Evolutionary conservation across 768 basidiomycete genomes (phyloP).

Genomic region (Phanerochaete carnosa): DNA sequence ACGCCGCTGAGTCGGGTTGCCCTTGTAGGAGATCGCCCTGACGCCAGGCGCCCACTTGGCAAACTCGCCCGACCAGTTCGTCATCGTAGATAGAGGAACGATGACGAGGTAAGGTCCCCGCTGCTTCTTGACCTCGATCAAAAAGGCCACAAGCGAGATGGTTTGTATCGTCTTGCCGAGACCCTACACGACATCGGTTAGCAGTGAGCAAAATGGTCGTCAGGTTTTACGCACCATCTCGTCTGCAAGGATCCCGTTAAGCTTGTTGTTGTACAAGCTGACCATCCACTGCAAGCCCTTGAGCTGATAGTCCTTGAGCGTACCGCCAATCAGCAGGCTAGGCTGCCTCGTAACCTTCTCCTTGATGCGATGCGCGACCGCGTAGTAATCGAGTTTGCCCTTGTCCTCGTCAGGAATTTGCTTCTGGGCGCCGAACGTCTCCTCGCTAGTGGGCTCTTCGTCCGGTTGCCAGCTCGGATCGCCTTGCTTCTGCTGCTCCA

Average conservation of each 20-base stretch:
- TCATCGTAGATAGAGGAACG: constrained; percentile 94
- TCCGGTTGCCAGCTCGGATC: constrained; percentile 44
- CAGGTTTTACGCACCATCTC: constrained; percentile 66
- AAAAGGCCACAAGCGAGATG: constrained; percentile 91
- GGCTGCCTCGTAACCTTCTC: constrained; percentile 83
- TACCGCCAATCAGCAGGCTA: constrained; percentile 75
- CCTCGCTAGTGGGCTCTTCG: constrained; percentile 77
- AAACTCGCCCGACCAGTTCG: constrained; percentile 96
- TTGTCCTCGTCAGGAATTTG: constrained; percentile 54
- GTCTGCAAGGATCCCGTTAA: constrained; percentile 93
- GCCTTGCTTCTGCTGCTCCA: constrained; percentile 83
- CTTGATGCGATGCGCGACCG: constrained; percentile 87
- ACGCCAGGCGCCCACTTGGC: constrained; percentile 94
- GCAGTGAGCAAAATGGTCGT: neutral
- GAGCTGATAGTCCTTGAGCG: constrained; percentile 91
- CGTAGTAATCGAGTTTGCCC: constrained; percentile 91
- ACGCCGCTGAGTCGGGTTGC: constrained; percentile 72
- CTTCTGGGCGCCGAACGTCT: constrained; percentile 85
- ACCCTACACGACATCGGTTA: constrained; percentile 49
- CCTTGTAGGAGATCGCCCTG: constrained; percentile 82
- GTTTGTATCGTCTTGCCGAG: constrained; percentile 95
- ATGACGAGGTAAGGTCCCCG: constrained; percentile 95
- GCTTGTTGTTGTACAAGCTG: constrained; percentile 91
- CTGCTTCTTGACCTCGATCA: constrained; percentile 87
- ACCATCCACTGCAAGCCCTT: constrained; percentile 99